Base-by-base conservation (phyloP, 495 filamentous ascomycete species). In the Penicillium roqueforti region DNA sequence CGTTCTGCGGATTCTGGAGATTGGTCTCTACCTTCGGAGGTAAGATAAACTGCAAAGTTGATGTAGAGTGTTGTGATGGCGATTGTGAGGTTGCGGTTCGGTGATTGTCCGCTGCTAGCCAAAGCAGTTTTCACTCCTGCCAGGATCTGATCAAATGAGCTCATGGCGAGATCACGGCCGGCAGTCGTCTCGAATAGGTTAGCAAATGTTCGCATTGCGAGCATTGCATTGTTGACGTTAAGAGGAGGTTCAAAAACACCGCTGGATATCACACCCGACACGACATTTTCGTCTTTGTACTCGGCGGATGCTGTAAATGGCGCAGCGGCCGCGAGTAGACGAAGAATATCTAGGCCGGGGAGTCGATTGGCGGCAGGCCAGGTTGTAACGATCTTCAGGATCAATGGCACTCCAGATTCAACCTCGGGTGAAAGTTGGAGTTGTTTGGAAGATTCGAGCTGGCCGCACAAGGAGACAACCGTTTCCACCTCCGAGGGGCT, bases 281-380 rank as follows among this genome's bases (percentile, higher is more conserved):
- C 59, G 8, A 79, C 60, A 42, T 77, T 69, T 19, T 87, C 76
- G 7, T 86, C 68, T 10, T 85, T 68, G 43, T 75, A 85, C 31
- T 75, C 76, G 53, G 80, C 79, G 6, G 79, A 75, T 7, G 88
- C 84, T n/a, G 77, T 73, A 25, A 71, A 68, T 2, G 88, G 80
- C 36, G 76, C 78, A 20, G 83, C 83, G 20, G 84, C 83, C 2
- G 87, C 85, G 18, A 93, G 73, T 32, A 92, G 79, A 19, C 92
- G 89, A 1, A 97, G 78, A 16, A 96, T 76, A 71, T 97, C 95
- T 39, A 97, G 78, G 11, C 81, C 88, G 3, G 95, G 89, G 3
- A 99, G 79, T 43, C 90, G 83, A 53, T 88, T 84, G 20, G 81
- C 72, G 19, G 83, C 81, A 6, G 91, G 86, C 95, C 95, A 97